A percentile compares a stretch with the other conserved stretches of the same genome.
Evolutionary conservation across 1,284 basidiomycete species (phyloP).

Genomic region (Leccinum griseonigrum): DNA sequence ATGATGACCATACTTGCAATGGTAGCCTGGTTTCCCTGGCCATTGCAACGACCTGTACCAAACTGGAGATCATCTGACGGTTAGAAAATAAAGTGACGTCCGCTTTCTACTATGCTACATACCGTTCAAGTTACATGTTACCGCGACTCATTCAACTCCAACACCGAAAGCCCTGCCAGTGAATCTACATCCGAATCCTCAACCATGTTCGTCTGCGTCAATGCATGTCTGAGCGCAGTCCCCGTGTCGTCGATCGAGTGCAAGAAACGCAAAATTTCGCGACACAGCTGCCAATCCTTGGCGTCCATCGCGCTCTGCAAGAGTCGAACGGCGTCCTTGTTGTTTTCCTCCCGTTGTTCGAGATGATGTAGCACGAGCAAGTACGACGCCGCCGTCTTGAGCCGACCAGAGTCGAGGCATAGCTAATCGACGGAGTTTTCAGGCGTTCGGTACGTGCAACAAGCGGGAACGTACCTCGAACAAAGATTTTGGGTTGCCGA

Average conservation of each 20-base stretch:
- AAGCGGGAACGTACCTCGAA: conserved; percentile 66
- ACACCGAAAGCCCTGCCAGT: background rate
- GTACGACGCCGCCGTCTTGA: conserved; percentile 92
- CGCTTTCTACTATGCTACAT: background rate
- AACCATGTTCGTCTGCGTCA: conserved; percentile 41
- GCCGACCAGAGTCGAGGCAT: conserved; percentile 71
- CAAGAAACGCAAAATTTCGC: conserved; percentile 88
- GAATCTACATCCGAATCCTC: conserved; percentile 3
- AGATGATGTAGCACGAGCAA: conserved; percentile 91
- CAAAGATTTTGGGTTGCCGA: conserved; percentile 87
- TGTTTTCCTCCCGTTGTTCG: conserved; percentile 82
- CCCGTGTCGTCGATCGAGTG: conserved; percentile 90
- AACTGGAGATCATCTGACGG: too few relatives aligned
- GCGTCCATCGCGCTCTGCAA: conserved; percentile 71
- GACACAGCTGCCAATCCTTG: conserved; percentile 80
- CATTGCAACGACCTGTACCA: too few relatives aligned
- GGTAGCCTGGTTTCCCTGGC: too few relatives aligned
- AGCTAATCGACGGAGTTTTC: conserved; percentile 42
- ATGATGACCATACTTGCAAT: too few relatives aligned
- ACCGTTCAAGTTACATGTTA: background rate
- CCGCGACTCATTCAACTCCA: background rate
- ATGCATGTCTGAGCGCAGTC: conserved; percentile 59
- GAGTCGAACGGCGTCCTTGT: conserved; percentile 76
- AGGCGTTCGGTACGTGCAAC: background rate
- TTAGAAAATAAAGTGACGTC: background rate